A percentile compares a stretch with the other conserved stretches of the same genome.
phyloP scores from a whole-genome alignment of 192 early-diverging fungal species.

The Coemansia guatemalensis region DNA sequence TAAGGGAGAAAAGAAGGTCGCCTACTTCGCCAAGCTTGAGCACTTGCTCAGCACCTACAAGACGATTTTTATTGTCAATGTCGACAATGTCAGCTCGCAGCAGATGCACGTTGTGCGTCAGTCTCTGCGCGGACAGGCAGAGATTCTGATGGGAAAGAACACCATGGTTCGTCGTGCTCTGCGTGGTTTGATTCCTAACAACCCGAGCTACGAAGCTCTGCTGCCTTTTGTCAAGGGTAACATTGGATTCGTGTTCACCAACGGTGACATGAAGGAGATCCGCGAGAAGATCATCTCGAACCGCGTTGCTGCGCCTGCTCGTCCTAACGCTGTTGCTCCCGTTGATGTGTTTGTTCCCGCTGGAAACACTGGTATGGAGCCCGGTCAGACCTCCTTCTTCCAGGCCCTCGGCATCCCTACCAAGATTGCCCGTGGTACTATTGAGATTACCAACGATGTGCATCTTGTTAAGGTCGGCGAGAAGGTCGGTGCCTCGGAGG shows the following conservation, averaged over 20 bases:
- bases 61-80: constrained; percentile 99
- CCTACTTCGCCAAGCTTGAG: constrained; percentile 95
- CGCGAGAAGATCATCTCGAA: constrained; percentile 88
- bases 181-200: constrained; percentile 60
- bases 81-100: constrained; percentile 99
- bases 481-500: constrained; percentile 98
- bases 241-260: constrained; percentile 99
- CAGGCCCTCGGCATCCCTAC: constrained; percentile 99
- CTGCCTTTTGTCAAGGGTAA: constrained; percentile 88
- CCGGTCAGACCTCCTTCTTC: constrained; percentile 99
- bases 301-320: constrained; percentile 97
- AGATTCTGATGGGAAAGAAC: constrained; percentile 99
- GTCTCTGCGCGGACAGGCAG: constrained; percentile 85
- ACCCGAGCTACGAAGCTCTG: constrained; percentile 86
- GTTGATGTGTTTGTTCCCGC: constrained; percentile 90
- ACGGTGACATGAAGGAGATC: constrained; percentile 91
- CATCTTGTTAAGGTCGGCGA: constrained; percentile 84
- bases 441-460: constrained; percentile 98
- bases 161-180: constrained; percentile 96
- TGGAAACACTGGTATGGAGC: constrained; percentile 99
- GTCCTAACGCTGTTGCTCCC: constrained; percentile 92
- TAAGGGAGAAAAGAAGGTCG: constrained; percentile 83
- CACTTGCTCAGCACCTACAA: constrained; percentile 83
- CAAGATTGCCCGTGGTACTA: constrained; percentile 99
- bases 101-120: constrained; percentile 99